Evolutionary conservation across 495 filamentous ascomycete species (phyloP), one percentile per base, ranked within the genome.

Genomic region (Lasiosphaeris hirsuta): DNA sequence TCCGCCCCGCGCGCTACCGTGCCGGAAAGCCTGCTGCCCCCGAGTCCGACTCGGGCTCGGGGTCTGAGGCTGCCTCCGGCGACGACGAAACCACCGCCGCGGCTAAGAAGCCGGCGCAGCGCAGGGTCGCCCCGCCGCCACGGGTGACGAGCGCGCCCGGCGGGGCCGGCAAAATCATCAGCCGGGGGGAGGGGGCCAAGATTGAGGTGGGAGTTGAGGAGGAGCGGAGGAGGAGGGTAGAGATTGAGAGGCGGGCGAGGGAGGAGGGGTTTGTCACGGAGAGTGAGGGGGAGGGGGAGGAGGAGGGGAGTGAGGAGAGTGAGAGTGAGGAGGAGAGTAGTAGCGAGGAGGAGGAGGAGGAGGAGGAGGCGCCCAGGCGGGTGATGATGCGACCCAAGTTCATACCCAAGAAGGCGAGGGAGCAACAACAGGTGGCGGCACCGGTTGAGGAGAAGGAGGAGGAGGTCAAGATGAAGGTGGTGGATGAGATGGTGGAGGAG

Each of bases 361-460:
- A 84, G 83, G 53, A 83, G 78, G 92, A 96, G 64, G 85, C 87
- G 10, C 86, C 87, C 0, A 82, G 84, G 44, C 81, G 84, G 50
- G 73, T 92, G 36, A 84, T 97, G 58, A 74, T 95, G 54, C 85
- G 92, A 43, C 94, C 94, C 9, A 96, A 90, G 17, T 97, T 99
- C 70, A 87, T 97, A 51, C 89, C 89, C 39, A 96, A 97, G 65
- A 83, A 80, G 49, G 81, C 90, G 59, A 84, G 94, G 44, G 78
- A 77, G 43, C 10, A 54, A 19, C 58, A n/a, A 66, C 57, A 8
- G 23, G 51, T 51, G 33, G 46, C 63, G 9, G 11, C 57, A 13
- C 51, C 58, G 30, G 59, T 68, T 1, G 73, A 69, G 48, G 68
- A 62, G 11, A 53, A 62, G 8, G 69, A 60, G 13, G 62, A 69